Evolutionary conservation across 768 basidiomycete species (phyloP).

Genomic region (Postia placenta): DNA sequence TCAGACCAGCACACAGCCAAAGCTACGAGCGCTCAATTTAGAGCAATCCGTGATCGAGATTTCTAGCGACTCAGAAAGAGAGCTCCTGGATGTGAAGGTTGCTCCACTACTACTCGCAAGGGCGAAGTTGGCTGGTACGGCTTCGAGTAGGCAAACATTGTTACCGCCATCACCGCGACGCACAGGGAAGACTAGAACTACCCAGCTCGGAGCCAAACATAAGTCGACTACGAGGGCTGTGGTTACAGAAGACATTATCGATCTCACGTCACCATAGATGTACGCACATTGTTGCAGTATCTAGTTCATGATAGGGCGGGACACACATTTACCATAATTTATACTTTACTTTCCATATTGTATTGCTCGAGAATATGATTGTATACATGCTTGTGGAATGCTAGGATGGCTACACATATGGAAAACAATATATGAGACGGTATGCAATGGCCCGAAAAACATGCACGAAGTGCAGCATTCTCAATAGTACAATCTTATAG

Average conservation of each 20-base stretch:
- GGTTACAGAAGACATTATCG: conserved; percentile 30
- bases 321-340: neutral
- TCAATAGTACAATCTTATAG: conserved; percentile 12
- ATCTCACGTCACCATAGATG: conserved; percentile 30
- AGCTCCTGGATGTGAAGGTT: neutral
- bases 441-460: conserved; percentile 1
- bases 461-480: neutral
- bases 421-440: neutral
- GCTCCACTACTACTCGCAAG: conserved; percentile 23
- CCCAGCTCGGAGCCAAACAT: neutral
- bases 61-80: conserved; percentile 33
- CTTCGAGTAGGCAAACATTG: too few species aligned
- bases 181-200: neutral
- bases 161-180: too few species aligned
- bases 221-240: conserved; percentile 8
- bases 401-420: conserved; percentile 9
- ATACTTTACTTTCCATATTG: neutral
- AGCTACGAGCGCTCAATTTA: conserved; percentile 1
- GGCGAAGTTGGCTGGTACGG: too few species aligned
- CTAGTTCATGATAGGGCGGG: too few species aligned
- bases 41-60: conserved; percentile 28
- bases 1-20: too few species aligned
- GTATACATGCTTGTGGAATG: conserved; percentile 6
- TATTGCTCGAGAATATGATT: neutral
- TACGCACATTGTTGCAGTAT: neutral